Conservation (phyloP, 2,329 filamentous ascomycete species). For the Bimuria novae-zelandiae region DNA sequence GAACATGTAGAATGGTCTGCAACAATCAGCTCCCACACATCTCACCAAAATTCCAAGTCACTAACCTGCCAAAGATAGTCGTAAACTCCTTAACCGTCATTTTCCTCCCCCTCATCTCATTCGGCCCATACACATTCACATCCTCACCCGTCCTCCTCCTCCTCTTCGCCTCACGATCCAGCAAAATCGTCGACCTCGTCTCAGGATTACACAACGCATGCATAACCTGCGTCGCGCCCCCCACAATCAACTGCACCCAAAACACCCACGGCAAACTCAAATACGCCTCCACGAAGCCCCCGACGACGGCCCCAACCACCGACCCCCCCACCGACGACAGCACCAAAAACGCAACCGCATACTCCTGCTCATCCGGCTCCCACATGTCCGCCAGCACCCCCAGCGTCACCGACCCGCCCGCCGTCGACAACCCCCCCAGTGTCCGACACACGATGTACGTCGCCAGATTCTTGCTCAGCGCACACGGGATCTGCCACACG, state of each 20-base stretch:
- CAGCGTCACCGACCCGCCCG: slow-evolving; percentile 66
- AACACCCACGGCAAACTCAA: slow-evolving; percentile 72
- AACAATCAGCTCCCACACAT: neutral
- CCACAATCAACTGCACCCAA: slow-evolving; percentile 83
- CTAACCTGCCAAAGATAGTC: slow-evolving; percentile 52
- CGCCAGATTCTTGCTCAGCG: slow-evolving; percentile 50
- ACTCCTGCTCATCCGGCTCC: slow-evolving; percentile 61
- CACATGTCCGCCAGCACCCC: slow-evolving; percentile 69
- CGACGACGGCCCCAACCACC: slow-evolving; percentile 59
- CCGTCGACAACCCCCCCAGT: slow-evolving; percentile 63
- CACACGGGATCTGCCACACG: slow-evolving; percentile 57
- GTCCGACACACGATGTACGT: slow-evolving; percentile 52
- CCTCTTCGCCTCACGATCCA: slow-evolving; percentile 76
- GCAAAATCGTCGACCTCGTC: slow-evolving; percentile 73
- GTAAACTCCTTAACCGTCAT: slow-evolving; percentile 51
- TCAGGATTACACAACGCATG: slow-evolving; percentile 75
- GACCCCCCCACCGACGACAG: slow-evolving; percentile 61
- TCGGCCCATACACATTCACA: slow-evolving; percentile 69
- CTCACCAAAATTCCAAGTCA: neutral
- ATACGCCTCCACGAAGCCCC: slow-evolving; percentile 57
- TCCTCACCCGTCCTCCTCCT: slow-evolving; percentile 65
- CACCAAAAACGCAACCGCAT: slow-evolving; percentile 64
- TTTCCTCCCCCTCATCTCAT: slow-evolving; percentile 58
- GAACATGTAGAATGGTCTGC: slow-evolving; percentile 68
- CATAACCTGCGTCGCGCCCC: slow-evolving; percentile 67